These are phyloP conservation scores for Carex sylvatica DNA, from an alignment of 202 grass and related monocot species.

Conservation along the genomic window DNA sequence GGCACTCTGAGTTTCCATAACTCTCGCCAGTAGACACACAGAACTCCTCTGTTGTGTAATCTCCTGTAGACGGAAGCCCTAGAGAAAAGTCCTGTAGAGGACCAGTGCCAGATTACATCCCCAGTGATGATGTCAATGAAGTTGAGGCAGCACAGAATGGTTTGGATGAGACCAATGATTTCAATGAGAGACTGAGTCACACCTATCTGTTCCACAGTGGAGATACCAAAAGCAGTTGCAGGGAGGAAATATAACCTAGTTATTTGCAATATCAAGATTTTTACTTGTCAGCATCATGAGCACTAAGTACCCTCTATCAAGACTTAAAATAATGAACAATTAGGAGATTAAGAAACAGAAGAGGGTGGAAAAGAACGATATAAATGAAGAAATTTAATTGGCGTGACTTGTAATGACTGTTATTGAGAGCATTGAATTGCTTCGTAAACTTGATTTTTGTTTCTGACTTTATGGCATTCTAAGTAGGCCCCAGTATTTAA, in stretches of 20 bases:
- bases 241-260: neutral
- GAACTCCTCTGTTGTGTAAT: too few species aligned
- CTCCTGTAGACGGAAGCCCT: too few species aligned
- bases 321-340: neutral
- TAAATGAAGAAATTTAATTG: neutral
- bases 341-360: neutral
- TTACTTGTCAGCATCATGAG: neutral
- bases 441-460: neutral
- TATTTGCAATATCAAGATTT: conserved; percentile 5
- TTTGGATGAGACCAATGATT: too few species aligned
- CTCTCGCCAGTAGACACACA: too few species aligned
- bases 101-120: too few species aligned
- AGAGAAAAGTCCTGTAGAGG: too few species aligned
- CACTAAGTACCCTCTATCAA: neutral
- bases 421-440: neutral
- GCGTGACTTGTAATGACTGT: neutral
- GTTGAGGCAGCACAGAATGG: too few species aligned
- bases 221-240: too few species aligned
- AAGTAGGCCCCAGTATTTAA: conserved; percentile 57
- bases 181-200: too few species aligned
- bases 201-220: too few species aligned
- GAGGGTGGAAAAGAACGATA: neutral
- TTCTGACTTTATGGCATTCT: neutral
- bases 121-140: too few species aligned
- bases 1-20: too few species aligned